Base-by-base conservation (phyloP, 768 basidiomycete genomes). In the Gloeophyllum trabeum region DNA sequence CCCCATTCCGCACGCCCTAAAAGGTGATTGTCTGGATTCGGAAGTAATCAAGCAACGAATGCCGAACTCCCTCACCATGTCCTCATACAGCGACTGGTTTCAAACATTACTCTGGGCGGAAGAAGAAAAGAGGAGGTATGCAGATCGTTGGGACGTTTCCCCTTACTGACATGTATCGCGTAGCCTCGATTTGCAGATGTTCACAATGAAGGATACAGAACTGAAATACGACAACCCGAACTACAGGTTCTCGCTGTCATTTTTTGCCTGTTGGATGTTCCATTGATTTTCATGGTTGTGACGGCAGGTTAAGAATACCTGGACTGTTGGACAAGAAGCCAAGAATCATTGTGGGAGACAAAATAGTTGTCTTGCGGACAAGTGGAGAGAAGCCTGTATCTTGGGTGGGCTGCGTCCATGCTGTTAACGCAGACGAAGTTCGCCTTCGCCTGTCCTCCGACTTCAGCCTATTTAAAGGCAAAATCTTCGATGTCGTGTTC, bases 401-500 rank as follows among this genome's bases (percentile, higher is more conserved):
- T 22, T 81, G 76, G 76, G 70, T 73, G 54, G 80, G 80, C 12
- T 64, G 66, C 28, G 79, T 81, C 4, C 76, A 78, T 40, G 53
- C 63, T 4, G 65, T 79, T 10, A 65, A 60, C 23, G 56, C 67
- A 44, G 57, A 61, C 6, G 64, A 71, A 55, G 75, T 83, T 5
- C 68, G 65, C 1, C 60, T 83, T 0, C 58, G 63, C 13, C 76
- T 81, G 44, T 44, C 54, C 43, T 40, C 16, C 1, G 61, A 62
- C 3, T 82, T 81, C 55, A 47, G 46, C 18, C 56, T 53, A 4
- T 61, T 56, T 51, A 47, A 51, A 2, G 60, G 61, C 3, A 61
- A 66, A 28, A 57, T 41, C 0, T 79, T 69, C 53, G 62, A 67
- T 20, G 65, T 79, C 18, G 67, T 70, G 0, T 81, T 81, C 58